Conservation (phyloP, 1,284 basidiomycete species). For the Melampsora americana region DNA sequence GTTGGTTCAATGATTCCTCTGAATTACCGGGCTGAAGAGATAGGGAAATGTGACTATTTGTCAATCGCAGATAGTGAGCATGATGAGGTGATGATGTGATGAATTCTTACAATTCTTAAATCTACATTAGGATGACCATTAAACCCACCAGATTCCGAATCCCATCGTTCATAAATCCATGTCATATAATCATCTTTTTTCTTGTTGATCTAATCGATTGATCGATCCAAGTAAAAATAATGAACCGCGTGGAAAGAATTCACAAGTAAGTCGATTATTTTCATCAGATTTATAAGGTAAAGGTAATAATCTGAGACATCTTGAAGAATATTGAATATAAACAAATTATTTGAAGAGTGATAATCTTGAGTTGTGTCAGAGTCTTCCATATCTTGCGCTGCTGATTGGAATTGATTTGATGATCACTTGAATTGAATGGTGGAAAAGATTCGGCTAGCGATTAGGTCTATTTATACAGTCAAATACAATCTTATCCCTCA, state of each 20-base stretch:
- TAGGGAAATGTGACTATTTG: too few relatives aligned
- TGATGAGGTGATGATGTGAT: too few relatives aligned
- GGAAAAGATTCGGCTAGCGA: too few relatives aligned
- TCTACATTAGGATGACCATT: conserved; percentile 65
- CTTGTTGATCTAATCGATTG: conserved; percentile 58
- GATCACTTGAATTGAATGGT: too few relatives aligned
- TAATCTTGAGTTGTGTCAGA: background rate
- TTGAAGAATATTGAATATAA: conserved; percentile 30
- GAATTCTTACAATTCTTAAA: conserved; percentile 47
- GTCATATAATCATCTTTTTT: conserved; percentile 67
- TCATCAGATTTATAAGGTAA: conserved; percentile 40
- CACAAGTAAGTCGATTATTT: conserved; percentile 66
- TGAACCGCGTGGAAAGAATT: conserved; percentile 77
- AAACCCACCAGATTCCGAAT: conserved; percentile 65
- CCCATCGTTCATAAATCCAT: conserved; percentile 85
- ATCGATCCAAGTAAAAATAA: conserved; percentile 69
- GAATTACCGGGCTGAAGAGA: conserved; percentile 37
- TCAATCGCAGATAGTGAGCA: background rate
- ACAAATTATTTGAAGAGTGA: background rate
- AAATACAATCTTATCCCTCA: too few relatives aligned
- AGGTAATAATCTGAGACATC: conserved; percentile 37
- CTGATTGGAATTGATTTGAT: background rate
- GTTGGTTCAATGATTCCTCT: conserved; percentile 62
- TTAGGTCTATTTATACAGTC: too few relatives aligned
- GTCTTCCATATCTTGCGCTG: background rate